phyloP scores from a whole-genome alignment of 495 filamentous ascomycete genomes.

The Hyaloscypha hepaticicola region DNA sequence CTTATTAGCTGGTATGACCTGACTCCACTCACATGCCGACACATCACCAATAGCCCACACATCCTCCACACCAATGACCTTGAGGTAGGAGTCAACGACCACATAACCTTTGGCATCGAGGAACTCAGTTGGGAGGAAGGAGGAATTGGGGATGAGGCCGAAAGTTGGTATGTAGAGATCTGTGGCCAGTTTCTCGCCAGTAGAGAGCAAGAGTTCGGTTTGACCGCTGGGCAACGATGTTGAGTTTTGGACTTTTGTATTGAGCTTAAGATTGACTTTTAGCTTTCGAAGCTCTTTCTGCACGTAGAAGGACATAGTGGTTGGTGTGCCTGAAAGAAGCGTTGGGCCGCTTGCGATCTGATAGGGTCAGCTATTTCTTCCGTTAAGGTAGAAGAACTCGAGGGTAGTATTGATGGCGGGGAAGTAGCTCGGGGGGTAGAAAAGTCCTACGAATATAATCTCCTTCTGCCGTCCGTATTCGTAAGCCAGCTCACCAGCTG shows the following conservation, averaged over 20 bases:
- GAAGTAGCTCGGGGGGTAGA: no score
- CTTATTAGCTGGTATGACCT: conserved; percentile 16
- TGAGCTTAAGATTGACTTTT: conserved; percentile 30
- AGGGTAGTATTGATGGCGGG: no score
- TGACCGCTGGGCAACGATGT: conserved; percentile 23
- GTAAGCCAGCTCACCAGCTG: conserved; percentile 58
- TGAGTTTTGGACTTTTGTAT: conserved; percentile 17
- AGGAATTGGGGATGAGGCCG: conserved; percentile 43
- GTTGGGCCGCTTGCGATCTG: conserved; percentile 33
- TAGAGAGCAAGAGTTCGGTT: conserved; percentile 30
- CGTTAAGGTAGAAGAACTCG: no score
- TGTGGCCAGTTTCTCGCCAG: conserved; percentile 27
- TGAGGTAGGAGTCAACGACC: conserved; percentile 37
- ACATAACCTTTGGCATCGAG: conserved; percentile 37
- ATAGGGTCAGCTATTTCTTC: neutral
- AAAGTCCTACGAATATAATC: conserved; percentile 26
- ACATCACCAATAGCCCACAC: conserved; percentile 46
- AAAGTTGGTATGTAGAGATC: conserved; percentile 45
- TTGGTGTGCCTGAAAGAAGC: conserved; percentile 45
- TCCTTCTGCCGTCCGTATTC: conserved; percentile 35
- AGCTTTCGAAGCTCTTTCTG: conserved; percentile 36
- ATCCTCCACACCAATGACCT: conserved; percentile 36
- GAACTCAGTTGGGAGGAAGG: conserved; percentile 35
- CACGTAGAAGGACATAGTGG: conserved; percentile 33
- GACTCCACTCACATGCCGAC: conserved; percentile 11